These are phyloP conservation scores for Arctostaphylos glauca DNA, from an alignment of 148 eudicot genomes.

Conservation along the genomic window DNA sequence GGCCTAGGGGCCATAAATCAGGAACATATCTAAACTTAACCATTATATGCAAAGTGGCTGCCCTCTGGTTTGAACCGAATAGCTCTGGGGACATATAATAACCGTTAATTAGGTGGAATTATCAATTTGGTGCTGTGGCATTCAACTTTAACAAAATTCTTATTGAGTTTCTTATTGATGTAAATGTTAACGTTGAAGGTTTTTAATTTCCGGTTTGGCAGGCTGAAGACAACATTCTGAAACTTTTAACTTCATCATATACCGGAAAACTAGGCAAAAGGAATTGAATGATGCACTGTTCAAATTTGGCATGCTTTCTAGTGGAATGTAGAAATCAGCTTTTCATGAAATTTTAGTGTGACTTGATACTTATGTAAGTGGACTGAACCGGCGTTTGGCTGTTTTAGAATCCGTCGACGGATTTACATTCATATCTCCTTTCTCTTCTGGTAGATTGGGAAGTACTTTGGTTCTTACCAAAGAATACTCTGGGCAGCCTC, in stretches of 20 bases:
- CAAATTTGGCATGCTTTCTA: not conserved
- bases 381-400: not conserved
- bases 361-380: not conserved
- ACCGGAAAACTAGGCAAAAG: not conserved
- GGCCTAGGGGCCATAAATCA: too few species aligned
- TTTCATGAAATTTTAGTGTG: not conserved
- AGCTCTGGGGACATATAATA: not conserved
- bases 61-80: not conserved
- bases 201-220: not conserved
- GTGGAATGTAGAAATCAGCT: not conserved
- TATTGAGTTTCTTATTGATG: not conserved
- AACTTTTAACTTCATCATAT: not conserved
- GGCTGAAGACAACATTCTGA: conserved; percentile 10
- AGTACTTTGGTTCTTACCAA: too few species aligned
- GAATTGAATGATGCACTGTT: not conserved
- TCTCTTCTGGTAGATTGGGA: not conserved
- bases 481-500: not conserved
- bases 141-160: not conserved
- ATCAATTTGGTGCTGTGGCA: not conserved
- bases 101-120: not conserved
- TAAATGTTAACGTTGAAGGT: not conserved
- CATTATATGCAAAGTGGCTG: too few species aligned
- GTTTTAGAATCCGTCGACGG: not conserved
- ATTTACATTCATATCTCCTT: not conserved
- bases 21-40: too few species aligned